Evolutionary conservation across 139 green algal species (phyloP).

Genomic region (Chlamydomonas schloesseri): DNA sequence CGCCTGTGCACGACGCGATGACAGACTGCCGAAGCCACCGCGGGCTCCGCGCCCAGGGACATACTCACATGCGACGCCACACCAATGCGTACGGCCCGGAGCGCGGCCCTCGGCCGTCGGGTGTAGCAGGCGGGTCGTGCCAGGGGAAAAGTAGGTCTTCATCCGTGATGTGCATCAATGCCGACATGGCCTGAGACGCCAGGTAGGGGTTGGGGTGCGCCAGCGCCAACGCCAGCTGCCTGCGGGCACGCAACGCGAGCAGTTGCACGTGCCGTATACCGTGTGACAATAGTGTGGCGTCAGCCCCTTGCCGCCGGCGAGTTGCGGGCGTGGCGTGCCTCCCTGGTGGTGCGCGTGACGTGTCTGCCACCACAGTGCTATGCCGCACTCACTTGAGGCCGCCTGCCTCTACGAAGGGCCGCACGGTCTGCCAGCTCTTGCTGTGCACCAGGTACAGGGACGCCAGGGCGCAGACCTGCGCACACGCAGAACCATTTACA

Average conservation of each 20-base stretch:
- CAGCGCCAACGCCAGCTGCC: slow-evolving; percentile 41
- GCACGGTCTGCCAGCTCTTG: slow-evolving; percentile 39
- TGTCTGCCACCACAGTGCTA: too few relatives aligned
- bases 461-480: slow-evolving; percentile 42
- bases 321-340: too few relatives aligned
- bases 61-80: slow-evolving; percentile 28
- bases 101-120: slow-evolving; percentile 17
- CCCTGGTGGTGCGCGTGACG: too few relatives aligned
- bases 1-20: too few relatives aligned
- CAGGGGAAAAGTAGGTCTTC: slow-evolving; percentile 49
- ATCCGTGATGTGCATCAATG: slow-evolving; percentile 53
- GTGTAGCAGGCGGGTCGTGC: slow-evolving; percentile 33
- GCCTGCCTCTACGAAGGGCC: slow-evolving; percentile 60
- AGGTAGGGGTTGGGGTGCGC: slow-evolving; percentile 56
- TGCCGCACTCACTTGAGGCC: slow-evolving; percentile 52
- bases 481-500: background rate
- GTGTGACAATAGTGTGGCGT: too few relatives aligned
- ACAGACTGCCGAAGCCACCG: too few relatives aligned
- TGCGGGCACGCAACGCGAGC: slow-evolving; percentile 24
- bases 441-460: slow-evolving; percentile 61
- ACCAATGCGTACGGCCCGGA: slow-evolving; percentile 25
- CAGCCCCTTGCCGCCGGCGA: too few relatives aligned
- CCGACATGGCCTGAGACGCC: slow-evolving; percentile 44
- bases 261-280: too few relatives aligned
- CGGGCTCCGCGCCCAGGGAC: too few relatives aligned